These are phyloP conservation scores for Polyporus tsugae DNA, from an alignment of 1,284 basidiomycete genomes.

Conservation along the genomic window DNA sequence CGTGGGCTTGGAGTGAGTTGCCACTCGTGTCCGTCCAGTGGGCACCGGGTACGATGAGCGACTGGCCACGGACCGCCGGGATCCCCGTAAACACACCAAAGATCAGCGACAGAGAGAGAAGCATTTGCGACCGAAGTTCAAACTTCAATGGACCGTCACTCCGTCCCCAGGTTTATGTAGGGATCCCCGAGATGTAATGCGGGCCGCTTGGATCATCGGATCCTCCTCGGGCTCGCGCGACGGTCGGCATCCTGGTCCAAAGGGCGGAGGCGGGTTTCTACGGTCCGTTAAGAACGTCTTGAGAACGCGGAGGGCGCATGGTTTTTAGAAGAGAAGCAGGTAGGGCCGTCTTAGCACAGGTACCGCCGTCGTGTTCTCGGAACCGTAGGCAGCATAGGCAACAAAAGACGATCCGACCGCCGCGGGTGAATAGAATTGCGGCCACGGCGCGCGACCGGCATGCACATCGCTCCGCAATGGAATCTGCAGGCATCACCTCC, in stretches of 20 bases:
- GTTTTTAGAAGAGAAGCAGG: constrained; percentile 20
- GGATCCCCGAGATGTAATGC: not conserved
- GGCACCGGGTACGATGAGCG: constrained; percentile 68
- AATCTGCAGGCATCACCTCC: not conserved
- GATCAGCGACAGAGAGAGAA: constrained; percentile 26
- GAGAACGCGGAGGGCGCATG: constrained; percentile 20
- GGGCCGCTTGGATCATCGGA: constrained; percentile 30
- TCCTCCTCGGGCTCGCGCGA: constrained; percentile 21
- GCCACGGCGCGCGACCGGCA: not conserved
- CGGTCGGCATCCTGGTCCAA: constrained; percentile 10
- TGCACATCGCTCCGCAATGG: not conserved
- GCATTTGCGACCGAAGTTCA: constrained; percentile 31
- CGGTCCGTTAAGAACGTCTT: constrained; percentile 19
- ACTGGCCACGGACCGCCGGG: constrained; percentile 30
- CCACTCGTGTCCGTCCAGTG: constrained; percentile 70
- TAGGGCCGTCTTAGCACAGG: constrained; percentile 17
- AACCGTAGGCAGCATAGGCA: constrained; percentile 4
- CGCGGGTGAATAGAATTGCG: constrained; percentile 11
- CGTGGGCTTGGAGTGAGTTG: constrained; percentile 71
- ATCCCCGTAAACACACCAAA: constrained; percentile 20
- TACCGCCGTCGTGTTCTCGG: constrained; percentile 13
- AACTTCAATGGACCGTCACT: constrained; percentile 12
- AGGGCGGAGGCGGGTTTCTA: not conserved
- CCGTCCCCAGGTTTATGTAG: constrained; percentile 21
- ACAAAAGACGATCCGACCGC: constrained; percentile 6